These are phyloP conservation scores for Quercus gilva DNA, from an alignment of 306 rosid genomes.

Conservation along the genomic window DNA sequence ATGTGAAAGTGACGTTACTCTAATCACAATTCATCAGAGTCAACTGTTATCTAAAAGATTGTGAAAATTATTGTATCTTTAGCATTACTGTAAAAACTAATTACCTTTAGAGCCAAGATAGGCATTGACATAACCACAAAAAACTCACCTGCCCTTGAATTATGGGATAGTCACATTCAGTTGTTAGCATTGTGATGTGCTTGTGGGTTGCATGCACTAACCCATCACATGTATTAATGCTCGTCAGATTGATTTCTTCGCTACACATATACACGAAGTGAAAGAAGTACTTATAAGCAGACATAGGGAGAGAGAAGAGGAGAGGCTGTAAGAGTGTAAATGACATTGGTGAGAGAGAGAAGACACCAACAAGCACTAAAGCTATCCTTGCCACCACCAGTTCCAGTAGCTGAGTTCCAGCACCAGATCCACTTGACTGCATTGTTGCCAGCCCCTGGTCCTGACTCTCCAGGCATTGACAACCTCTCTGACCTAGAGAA, in stretches of 20 bases:
- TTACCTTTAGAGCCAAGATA: conserved; percentile 1
- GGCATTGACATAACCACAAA: conserved; percentile 29
- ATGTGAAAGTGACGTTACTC: no score
- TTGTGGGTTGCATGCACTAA: not conserved
- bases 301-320: not conserved
- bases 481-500: conserved; percentile 55
- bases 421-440: conserved; percentile 17
- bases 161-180: conserved; percentile 42
- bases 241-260: not conserved
- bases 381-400: conserved; percentile 51
- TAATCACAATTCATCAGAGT: no score
- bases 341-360: conserved; percentile 63
- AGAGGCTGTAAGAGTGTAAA: conserved; percentile 4
- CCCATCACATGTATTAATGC: conserved; percentile 8
- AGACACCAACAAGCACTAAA: conserved; percentile 56
- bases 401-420: conserved; percentile 10
- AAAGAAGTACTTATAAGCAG: not conserved
- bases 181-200: not conserved
- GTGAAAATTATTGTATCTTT: no score
- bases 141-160: conserved; percentile 48
- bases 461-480: conserved; percentile 22
- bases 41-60: no score
- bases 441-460: conserved; percentile 17
- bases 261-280: not conserved
- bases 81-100: not conserved